phyloP scores from a whole-genome alignment of 495 filamentous ascomycete species.

The Lepraria neglecta region DNA sequence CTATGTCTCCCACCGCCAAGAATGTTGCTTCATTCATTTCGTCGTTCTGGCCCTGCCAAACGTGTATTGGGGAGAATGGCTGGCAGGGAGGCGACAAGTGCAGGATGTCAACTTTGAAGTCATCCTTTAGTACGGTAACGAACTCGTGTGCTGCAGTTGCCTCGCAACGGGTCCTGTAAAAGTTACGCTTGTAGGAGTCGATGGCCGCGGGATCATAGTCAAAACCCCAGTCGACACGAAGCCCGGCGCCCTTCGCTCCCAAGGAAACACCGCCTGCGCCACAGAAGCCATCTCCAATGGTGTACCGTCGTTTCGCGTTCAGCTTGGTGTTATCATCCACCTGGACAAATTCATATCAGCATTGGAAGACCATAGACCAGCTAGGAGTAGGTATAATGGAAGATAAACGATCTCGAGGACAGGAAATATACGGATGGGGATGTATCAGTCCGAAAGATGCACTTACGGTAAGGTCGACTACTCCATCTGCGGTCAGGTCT shows the following conservation, averaged over 20 bases:
- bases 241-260: slow-evolving; percentile 57
- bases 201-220: slow-evolving; percentile 53
- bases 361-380: no score
- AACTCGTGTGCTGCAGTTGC: slow-evolving; percentile 45
- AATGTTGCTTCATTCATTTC: slow-evolving; percentile 66
- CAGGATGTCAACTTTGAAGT: slow-evolving; percentile 56
- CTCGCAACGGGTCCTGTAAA: slow-evolving; percentile 40
- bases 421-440: no score
- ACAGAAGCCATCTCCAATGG: slow-evolving; percentile 65
- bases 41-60: slow-evolving; percentile 54
- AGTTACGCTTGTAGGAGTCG: slow-evolving; percentile 55
- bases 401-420: no score
- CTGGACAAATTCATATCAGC: no score
- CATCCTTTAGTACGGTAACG: slow-evolving; percentile 25
- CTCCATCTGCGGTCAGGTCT: slow-evolving; percentile 43
- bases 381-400: no score
- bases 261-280: slow-evolving; percentile 69
- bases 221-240: slow-evolving; percentile 54
- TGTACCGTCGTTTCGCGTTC: slow-evolving; percentile 39
- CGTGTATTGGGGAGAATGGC: slow-evolving; percentile 71
- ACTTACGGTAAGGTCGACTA: slow-evolving; percentile 42
- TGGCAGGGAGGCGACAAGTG: slow-evolving; percentile 85
- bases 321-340: no score
- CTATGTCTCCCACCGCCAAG: slow-evolving; percentile 53
- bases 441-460: slow-evolving; percentile 47